These are phyloP conservation scores for Bruguiera hainesii DNA, from an alignment of 441 rosid genomes.

Conservation along the genomic window DNA sequence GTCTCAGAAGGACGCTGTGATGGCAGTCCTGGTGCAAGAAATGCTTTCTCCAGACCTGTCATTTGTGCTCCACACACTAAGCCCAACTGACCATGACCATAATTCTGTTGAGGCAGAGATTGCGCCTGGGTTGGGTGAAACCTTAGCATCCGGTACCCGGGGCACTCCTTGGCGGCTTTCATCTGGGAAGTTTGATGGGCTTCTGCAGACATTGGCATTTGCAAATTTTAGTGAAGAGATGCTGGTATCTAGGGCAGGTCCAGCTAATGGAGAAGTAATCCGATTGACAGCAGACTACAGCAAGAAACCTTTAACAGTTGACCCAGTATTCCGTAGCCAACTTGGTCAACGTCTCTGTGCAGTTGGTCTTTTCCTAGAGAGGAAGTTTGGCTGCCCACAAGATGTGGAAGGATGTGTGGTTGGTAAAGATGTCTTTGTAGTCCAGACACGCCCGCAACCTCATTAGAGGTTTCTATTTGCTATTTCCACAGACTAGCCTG, in stretches of 20 bases:
- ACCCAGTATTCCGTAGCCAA: constrained; percentile 57
- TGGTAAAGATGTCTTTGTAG: constrained; percentile 73
- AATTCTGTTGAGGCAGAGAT: constrained; percentile 83
- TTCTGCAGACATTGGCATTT: constrained; percentile 64
- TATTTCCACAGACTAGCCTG: too few relatives aligned
- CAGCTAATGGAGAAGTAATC: constrained; percentile 75
- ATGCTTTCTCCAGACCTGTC: constrained; percentile 92
- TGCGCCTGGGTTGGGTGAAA: constrained; percentile 96
- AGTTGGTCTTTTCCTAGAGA: constrained; percentile 82
- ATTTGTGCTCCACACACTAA: constrained; percentile 88
- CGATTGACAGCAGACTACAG: constrained; percentile 77
- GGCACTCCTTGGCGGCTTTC: constrained; percentile 97
- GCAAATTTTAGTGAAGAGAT: constrained; percentile 94
- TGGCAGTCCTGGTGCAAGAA: constrained; percentile 96
- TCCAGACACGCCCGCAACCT: constrained; percentile 95
- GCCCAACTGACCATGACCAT: constrained; percentile 70
- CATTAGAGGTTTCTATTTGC: constrained; percentile 25
- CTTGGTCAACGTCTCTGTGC: constrained; percentile 79
- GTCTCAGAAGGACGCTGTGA: constrained; percentile 73
- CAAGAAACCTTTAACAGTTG: constrained; percentile 77
- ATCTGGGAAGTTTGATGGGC: constrained; percentile 78
- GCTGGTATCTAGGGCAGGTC: constrained; percentile 55
- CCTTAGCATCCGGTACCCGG: constrained; percentile 88
- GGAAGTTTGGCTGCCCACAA: constrained; percentile 84
- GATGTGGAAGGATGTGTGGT: constrained; percentile 97